These are phyloP conservation scores for Aspergillus heteromorphus DNA, from an alignment of 495 filamentous ascomycete species.

Conservation along the genomic window DNA sequence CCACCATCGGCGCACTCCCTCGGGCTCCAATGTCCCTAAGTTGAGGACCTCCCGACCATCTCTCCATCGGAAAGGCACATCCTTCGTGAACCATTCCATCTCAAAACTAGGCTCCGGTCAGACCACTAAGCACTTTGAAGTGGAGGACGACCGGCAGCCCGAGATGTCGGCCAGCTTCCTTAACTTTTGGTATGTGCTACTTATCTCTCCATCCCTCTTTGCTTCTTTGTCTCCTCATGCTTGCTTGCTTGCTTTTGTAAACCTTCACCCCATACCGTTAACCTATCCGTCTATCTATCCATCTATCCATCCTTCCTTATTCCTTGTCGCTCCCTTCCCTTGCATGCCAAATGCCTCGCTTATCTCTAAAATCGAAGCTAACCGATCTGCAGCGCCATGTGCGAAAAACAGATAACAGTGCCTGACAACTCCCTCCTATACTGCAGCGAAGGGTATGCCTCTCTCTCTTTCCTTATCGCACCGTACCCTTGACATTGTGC, in stretches of 20 bases:
- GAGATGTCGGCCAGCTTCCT: conserved; percentile 59
- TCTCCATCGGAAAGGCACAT: conserved; percentile 35
- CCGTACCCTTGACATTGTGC: conserved; percentile 5
- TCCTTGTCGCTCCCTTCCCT: conserved; percentile 24
- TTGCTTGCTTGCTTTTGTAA: not conserved
- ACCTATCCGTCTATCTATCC: conserved; percentile 3
- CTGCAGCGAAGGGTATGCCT: conserved; percentile 49
- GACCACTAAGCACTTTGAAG: conserved; percentile 15
- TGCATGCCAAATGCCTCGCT: conserved; percentile 21
- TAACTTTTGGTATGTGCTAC: conserved; percentile 56
- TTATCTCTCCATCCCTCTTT: not conserved
- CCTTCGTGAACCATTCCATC: conserved; percentile 28
- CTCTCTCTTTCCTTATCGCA: conserved; percentile 8
- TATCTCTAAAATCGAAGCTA: conserved; percentile 21
- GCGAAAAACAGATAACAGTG: conserved; percentile 61
- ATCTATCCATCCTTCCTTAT: too few relatives aligned
- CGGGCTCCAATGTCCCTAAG: conserved; percentile 32
- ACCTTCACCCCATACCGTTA: not conserved
- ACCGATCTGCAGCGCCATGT: conserved; percentile 48
- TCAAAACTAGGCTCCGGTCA: conserved; percentile 38
- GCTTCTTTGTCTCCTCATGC: conserved; percentile 9
- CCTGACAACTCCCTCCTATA: conserved; percentile 58
- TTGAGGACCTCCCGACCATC: conserved; percentile 27
- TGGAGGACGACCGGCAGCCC: conserved; percentile 40
- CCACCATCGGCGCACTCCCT: conserved; percentile 33